A percentile compares a stretch with the other conserved stretches of the same genome.
phyloP scores from a whole-genome alignment of 225 moss, liverwort and hornwort genomes.

The Pleurozium schreberi region DNA sequence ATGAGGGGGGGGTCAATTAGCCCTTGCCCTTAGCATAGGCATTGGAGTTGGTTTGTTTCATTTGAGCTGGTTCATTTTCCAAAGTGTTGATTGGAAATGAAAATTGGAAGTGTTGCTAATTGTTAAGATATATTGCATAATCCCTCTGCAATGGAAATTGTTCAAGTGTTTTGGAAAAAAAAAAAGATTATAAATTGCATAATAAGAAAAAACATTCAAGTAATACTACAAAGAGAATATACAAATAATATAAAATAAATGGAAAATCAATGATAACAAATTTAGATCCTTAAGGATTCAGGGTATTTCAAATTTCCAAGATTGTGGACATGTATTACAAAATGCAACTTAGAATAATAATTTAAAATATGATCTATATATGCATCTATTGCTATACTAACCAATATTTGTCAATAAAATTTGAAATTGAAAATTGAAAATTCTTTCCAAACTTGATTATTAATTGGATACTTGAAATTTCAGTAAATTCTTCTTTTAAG shows the following conservation, averaged over 20 bases:
- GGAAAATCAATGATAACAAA: background rate
- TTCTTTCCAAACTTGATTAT: background rate
- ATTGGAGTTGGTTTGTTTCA: too few relatives aligned
- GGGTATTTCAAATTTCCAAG: rapidly evolving
- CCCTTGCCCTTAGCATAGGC: too few relatives aligned
- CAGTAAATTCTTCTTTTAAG: background rate
- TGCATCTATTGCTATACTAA: background rate
- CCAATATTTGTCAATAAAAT: background rate
- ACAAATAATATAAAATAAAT: background rate
- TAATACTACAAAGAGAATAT: background rate
- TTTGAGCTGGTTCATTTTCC: background rate
- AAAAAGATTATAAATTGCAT: too few relatives aligned
- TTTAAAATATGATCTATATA: too few relatives aligned
- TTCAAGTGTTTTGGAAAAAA: too few relatives aligned
- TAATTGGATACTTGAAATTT: background rate
- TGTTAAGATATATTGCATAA: background rate
- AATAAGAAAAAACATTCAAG: background rate
- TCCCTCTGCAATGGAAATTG: too few relatives aligned
- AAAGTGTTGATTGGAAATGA: background rate
- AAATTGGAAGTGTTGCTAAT: background rate
- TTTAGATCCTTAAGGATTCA: background rate
- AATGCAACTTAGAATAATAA: background rate
- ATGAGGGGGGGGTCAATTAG: too few relatives aligned
- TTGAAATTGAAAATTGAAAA: background rate
- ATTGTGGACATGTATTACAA: too few relatives aligned